Evolutionary conservation across 2,329 filamentous ascomycete species (phyloP).

Genomic region (Penicillium verrucosum): DNA sequence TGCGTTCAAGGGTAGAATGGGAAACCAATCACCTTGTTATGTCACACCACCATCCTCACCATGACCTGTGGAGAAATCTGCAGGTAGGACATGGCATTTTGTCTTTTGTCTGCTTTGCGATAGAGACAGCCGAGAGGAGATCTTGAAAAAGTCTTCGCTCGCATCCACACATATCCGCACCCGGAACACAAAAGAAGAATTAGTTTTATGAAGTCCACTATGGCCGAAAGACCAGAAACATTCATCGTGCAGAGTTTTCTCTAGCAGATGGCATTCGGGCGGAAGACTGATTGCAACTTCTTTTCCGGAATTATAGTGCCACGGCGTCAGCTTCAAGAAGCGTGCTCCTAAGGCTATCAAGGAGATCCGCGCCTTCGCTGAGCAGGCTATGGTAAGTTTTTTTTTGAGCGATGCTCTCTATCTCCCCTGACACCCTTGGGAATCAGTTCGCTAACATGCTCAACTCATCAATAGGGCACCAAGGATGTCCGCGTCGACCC

Average conservation of each 20-base stretch:
- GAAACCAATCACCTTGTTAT: constrained; percentile 5
- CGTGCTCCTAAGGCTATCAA: constrained; percentile 97
- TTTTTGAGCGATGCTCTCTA: constrained; percentile 20
- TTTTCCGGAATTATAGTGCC: constrained; percentile 63
- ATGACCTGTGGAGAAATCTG: constrained; percentile 11
- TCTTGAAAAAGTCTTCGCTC: constrained; percentile 11
- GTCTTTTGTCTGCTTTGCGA: constrained; percentile 5
- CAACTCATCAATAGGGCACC: constrained; percentile 66
- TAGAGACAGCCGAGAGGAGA: constrained; percentile 6
- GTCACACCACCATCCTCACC: constrained; percentile 7
- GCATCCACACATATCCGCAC: constrained; percentile 15
- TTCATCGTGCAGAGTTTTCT: constrained; percentile 25
- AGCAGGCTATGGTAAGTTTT: constrained; percentile 86
- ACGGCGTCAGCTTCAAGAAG: constrained; percentile 99
- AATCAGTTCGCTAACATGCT: background rate
- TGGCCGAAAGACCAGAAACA: constrained; percentile 38
- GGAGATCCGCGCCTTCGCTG: constrained; percentile 96
- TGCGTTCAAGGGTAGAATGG: constrained; percentile 1
- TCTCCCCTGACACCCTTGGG: background rate
- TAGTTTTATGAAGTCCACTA: constrained; percentile 71
- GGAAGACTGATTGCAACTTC: constrained; percentile 63
- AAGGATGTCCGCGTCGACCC: constrained; percentile 96
- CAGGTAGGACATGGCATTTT: constrained; percentile 6
- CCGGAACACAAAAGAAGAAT: constrained; percentile 43
- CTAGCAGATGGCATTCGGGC: constrained; percentile 51